These are phyloP conservation scores for Xylona heveae DNA, from an alignment of 495 filamentous ascomycete genomes.

Conservation along the genomic window DNA sequence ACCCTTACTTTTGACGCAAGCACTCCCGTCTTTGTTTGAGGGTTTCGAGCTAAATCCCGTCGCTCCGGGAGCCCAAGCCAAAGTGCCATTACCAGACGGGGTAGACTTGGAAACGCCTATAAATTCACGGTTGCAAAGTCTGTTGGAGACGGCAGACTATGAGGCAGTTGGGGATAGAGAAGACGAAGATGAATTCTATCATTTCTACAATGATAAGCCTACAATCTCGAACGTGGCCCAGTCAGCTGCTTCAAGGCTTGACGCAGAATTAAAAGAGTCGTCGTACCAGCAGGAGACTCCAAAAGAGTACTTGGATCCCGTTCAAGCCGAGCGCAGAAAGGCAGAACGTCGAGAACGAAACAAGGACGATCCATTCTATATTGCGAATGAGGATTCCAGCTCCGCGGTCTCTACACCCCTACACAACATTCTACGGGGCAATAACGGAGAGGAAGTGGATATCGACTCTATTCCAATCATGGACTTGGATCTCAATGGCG, in stretches of 20 bases:
- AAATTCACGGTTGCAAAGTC: slow-evolving; percentile 41
- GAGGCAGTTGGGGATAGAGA: slow-evolving; percentile 23
- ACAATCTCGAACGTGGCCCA: slow-evolving; percentile 10
- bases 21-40: slow-evolving; percentile 66
- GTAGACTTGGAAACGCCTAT: slow-evolving; percentile 64
- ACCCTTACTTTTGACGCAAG: slow-evolving; percentile 65
- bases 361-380: slow-evolving; percentile 91
- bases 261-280: slow-evolving; percentile 19
- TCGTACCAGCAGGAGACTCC: slow-evolving; percentile 50
- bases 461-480: slow-evolving; percentile 91
- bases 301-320: slow-evolving; percentile 40
- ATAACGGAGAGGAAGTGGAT: slow-evolving; percentile 57
- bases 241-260: slow-evolving; percentile 30
- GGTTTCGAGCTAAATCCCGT: slow-evolving; percentile 86
- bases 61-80: slow-evolving; percentile 58
- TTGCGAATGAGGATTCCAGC: slow-evolving; percentile 27
- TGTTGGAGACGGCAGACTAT: slow-evolving; percentile 39
- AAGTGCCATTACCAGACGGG: slow-evolving; percentile 57
- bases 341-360: slow-evolving; percentile 56
- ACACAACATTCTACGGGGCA: slow-evolving; percentile 43
- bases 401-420: slow-evolving; percentile 43
- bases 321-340: slow-evolving; percentile 38
- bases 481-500: slow-evolving; percentile 51
- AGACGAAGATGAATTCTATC: slow-evolving; percentile 41
- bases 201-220: slow-evolving; percentile 45